phyloP scores from a whole-genome alignment of 208 protist genomes.

The Trypanosoma vivax region DNA sequence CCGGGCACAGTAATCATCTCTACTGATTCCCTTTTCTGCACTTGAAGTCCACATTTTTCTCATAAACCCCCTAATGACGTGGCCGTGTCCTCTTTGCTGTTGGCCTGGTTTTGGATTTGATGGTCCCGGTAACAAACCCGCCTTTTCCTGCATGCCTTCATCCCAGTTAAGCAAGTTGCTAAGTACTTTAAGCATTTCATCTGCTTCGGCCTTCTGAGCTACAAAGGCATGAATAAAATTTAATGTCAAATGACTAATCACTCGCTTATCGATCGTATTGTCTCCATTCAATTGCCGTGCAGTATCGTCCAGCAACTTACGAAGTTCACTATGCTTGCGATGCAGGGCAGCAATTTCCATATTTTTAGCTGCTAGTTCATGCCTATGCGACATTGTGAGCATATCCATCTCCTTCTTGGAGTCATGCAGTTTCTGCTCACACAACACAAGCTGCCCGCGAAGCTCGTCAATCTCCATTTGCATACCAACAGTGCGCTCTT shows the following conservation, averaged over 20 bases:
- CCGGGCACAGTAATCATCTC: not conserved
- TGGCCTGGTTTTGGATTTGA: slow-evolving; percentile 42
- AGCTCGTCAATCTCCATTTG: slow-evolving; percentile 49
- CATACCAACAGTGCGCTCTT: slow-evolving; percentile 27
- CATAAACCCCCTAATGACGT: slow-evolving; percentile 17
- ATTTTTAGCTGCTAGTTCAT: slow-evolving; percentile 49
- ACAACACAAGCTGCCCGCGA: slow-evolving; percentile 15
- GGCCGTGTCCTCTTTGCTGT: slow-evolving; percentile 3
- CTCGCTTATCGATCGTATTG: slow-evolving; percentile 70
- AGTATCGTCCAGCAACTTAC: slow-evolving; percentile 49
- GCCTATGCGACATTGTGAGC: slow-evolving; percentile 2
- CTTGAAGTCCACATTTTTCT: slow-evolving; percentile 24
- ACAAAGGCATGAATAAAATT: slow-evolving; percentile 82
- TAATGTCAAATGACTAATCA: slow-evolving; percentile 72
- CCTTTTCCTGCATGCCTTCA: slow-evolving; percentile 67
- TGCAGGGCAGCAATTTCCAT: slow-evolving; percentile 62
- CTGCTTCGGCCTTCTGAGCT: slow-evolving; percentile 28
- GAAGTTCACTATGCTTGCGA: slow-evolving; percentile 69
- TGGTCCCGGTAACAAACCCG: slow-evolving; percentile 66
- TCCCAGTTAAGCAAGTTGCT: slow-evolving; percentile 74
- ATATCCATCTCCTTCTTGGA: slow-evolving; percentile 19
- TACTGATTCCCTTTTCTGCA: slow-evolving; percentile 9
- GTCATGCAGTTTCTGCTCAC: slow-evolving; percentile 19
- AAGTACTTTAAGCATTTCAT: slow-evolving; percentile 75
- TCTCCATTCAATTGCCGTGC: slow-evolving; percentile 53